A percentile compares a stretch with the other conserved stretches of the same genome.
phyloP scores from a whole-genome alignment of 306 rosid species.

The Cucurbita ficifolia region DNA sequence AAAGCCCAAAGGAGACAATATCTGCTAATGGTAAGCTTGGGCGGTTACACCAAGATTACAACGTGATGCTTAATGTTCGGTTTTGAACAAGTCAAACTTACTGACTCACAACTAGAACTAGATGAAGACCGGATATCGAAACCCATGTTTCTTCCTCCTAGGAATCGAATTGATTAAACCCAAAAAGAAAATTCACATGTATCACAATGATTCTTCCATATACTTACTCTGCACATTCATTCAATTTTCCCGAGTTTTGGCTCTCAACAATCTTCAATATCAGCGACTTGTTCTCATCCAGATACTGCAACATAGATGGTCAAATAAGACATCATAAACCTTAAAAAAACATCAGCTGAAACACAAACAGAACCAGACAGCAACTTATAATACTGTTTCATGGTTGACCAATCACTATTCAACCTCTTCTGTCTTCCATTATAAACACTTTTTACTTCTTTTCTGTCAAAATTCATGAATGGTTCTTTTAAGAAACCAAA shows the following conservation, averaged over 20 bases:
- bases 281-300: conserved; percentile 98
- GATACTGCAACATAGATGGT: conserved; percentile 43
- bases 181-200: too few species aligned
- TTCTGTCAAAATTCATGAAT: neutral
- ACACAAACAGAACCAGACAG: neutral
- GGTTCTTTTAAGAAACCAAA: too few species aligned
- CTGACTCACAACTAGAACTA: too few species aligned
- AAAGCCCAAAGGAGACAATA: too few species aligned
- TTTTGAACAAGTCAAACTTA: too few species aligned
- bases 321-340: neutral
- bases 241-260: conserved; percentile 83
- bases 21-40: too few species aligned
- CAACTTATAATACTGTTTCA: neutral
- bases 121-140: too few species aligned
- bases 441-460: neutral
- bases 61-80: too few species aligned
- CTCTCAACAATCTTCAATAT: conserved; percentile 97
- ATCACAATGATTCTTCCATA: too few species aligned
- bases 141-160: too few species aligned
- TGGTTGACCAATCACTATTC: neutral
- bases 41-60: too few species aligned
- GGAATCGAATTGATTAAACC: too few species aligned
- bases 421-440: neutral
- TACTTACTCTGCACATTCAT: conserved; percentile 94
- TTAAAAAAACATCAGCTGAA: neutral